Conservation (phyloP, 371 early-diverging fungal species). For the Mucor lusitanicus region DNA sequence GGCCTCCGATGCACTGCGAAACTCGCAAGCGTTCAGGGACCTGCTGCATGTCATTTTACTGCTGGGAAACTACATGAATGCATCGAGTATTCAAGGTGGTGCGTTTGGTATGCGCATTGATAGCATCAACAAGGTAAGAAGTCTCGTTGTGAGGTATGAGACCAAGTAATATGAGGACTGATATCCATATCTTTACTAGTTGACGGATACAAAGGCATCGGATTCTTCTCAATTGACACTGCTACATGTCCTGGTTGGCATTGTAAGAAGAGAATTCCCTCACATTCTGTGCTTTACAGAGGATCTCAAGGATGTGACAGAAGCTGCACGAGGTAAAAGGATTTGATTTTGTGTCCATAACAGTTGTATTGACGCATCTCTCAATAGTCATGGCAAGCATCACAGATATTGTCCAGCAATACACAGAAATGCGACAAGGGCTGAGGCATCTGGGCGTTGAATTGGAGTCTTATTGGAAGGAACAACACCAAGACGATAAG, state of each 20-base stretch:
- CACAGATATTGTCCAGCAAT: slow-evolving; percentile 34
- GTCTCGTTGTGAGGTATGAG: neutral
- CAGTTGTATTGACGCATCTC: neutral
- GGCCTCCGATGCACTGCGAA: slow-evolving; percentile 48
- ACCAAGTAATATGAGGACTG: neutral
- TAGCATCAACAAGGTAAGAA: slow-evolving; percentile 54
- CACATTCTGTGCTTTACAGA: slow-evolving; percentile 37
- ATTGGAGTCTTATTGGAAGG: slow-evolving; percentile 22
- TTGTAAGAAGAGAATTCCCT: slow-evolving; percentile 54
- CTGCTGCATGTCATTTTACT: slow-evolving; percentile 52
- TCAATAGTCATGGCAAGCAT: slow-evolving; percentile 28
- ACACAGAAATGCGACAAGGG: slow-evolving; percentile 34
- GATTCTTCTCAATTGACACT: slow-evolving; percentile 41
- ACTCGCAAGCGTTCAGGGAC: slow-evolving; percentile 42
- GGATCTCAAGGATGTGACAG: slow-evolving; percentile 40
- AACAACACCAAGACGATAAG: neutral
- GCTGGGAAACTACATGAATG: slow-evolving; percentile 68
- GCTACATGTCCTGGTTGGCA: slow-evolving; percentile 48
- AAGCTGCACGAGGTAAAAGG: slow-evolving; percentile 43
- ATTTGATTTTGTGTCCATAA: neutral
- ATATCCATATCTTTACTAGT: slow-evolving; percentile 19
- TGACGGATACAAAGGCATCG: slow-evolving; percentile 55
- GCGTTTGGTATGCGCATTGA: slow-evolving; percentile 60
- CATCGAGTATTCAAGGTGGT: slow-evolving; percentile 55
- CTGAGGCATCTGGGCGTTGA: slow-evolving; percentile 23